A percentile compares a stretch with the other conserved stretches of the same genome.
Evolutionary conservation across 257 asterid species (phyloP).

Genomic region (Solanum chmielewskii): DNA sequence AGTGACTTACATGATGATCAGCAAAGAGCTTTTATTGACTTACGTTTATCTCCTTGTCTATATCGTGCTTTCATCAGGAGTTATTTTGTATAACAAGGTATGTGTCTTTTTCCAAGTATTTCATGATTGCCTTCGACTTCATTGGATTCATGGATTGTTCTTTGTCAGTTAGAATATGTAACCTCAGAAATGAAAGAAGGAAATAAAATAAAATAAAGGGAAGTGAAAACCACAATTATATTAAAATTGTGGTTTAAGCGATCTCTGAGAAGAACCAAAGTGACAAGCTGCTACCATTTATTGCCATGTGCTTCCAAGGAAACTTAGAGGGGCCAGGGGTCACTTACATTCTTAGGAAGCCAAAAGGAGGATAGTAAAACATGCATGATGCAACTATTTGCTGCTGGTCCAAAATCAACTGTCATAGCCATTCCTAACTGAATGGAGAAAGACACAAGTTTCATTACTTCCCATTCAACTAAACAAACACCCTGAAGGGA

Average conservation of each 20-base stretch:
- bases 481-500: not conserved
- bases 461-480: not conserved
- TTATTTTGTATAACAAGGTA: constrained; percentile 95
- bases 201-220: not conserved
- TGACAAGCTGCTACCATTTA: not conserved
- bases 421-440: not conserved
- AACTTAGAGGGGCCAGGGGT: not conserved
- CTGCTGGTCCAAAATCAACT: not conserved
- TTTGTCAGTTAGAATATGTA: not conserved
- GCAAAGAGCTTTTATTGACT: constrained; percentile 74
- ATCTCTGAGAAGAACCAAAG: not conserved
- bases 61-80: constrained; percentile 78
- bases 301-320: not conserved
- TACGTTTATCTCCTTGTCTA: constrained; percentile 71
- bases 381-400: not conserved
- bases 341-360: not conserved
- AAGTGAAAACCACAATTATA: not conserved
- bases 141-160: not conserved
- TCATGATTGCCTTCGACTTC: not conserved
- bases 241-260: not conserved
- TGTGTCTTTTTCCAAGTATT: not conserved
- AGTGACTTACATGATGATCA: constrained; percentile 34
- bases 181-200: not conserved
- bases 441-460: not conserved
- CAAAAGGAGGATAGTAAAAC: not conserved